Percentiles rank a stretch among this genome's conserved stretches.
Conservation (phyloP, 106 monocot species). For the Dioscorea alata region DNA sequence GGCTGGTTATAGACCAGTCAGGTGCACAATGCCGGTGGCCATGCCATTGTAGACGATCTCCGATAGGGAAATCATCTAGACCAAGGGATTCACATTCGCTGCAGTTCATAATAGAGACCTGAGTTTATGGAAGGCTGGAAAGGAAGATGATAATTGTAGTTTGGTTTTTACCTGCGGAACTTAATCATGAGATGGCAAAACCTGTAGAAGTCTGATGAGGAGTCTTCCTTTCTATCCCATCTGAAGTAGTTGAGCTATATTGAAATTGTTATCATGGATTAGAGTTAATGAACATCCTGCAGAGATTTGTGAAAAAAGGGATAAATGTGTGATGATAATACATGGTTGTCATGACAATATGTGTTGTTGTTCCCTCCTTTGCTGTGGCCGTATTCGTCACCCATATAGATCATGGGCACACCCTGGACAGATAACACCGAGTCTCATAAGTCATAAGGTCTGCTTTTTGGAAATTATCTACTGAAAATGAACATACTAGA, state of each 20-base stretch:
- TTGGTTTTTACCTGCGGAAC: conserved; percentile 46
- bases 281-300: background rate
- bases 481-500: no score
- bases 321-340: conserved; percentile 3
- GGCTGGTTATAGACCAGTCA: conserved; percentile 77
- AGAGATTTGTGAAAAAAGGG: background rate
- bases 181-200: conserved; percentile 73
- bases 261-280: background rate
- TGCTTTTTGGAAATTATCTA: no score
- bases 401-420: conserved; percentile 93
- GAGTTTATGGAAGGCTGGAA: background rate
- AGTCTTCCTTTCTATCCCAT: conserved; percentile 80
- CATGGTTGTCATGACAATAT: conserved; percentile 91
- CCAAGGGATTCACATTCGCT: conserved; percentile 84
- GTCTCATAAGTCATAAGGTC: no score
- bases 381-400: conserved; percentile 92
- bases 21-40: conserved; percentile 55
- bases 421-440: conserved; percentile 33
- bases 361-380: conserved; percentile 96
- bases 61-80: conserved; percentile 66
- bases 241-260: conserved; percentile 78
- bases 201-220: conserved; percentile 49
- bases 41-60: conserved; percentile 73
- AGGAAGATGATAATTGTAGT: background rate
- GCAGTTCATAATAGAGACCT: background rate